Conservation (phyloP, 176 grass and related monocot genomes). For the Zea luxurians region DNA sequence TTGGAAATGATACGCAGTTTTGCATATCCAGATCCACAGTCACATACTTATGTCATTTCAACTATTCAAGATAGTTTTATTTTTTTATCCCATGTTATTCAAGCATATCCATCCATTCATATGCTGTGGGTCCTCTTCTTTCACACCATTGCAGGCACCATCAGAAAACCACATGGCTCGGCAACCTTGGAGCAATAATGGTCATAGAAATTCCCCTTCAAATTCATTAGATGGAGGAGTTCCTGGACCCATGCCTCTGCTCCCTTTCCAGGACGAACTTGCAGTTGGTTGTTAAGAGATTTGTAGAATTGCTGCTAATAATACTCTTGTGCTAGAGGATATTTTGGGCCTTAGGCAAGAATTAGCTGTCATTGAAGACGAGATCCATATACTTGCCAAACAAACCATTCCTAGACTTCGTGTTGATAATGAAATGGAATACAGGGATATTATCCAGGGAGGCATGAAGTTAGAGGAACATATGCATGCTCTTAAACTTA, state of each 20-base stretch:
- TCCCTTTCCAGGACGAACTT: conserved; percentile 37
- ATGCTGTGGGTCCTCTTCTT: background rate
- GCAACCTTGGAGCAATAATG: conserved; percentile 19
- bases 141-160: conserved; percentile 4
- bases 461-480: conserved; percentile 49
- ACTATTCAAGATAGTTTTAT: too few relatives aligned
- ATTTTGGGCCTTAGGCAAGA: conserved; percentile 44
- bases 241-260: conserved; percentile 8
- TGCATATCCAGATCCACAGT: background rate
- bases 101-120: background rate
- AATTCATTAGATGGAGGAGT: conserved; percentile 5
- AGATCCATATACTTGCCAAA: conserved; percentile 31
- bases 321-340: conserved; percentile 39
- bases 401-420: conserved; percentile 39
- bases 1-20: background rate
- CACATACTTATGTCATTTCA: background rate
- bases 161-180: conserved; percentile 18
- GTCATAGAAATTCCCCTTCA: conserved; percentile 24
- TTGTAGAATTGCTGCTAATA: conserved; percentile 38
- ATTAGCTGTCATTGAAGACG: conserved; percentile 26
- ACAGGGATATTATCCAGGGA: conserved; percentile 48
- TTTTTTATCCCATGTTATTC: too few relatives aligned
- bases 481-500: conserved; percentile 35
- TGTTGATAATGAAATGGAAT: conserved; percentile 50
- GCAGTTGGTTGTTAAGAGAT: conserved; percentile 38